phyloP scores from a whole-genome alignment of 1,284 basidiomycete species.

The Pterula multifida region DNA sequence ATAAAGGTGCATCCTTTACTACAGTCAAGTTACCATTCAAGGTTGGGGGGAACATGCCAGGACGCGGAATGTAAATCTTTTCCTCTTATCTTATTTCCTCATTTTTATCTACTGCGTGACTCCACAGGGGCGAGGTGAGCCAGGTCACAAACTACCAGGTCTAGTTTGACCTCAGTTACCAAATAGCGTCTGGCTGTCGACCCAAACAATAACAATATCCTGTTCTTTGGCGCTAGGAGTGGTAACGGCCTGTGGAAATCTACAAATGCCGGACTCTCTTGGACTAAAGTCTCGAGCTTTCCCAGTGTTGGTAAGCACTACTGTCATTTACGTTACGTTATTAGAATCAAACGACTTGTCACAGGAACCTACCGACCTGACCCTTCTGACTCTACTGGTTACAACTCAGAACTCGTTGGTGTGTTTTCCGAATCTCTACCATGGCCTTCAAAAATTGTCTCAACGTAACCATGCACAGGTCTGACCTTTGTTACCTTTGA shows the following conservation, averaged over 20 bases:
- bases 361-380: slow-evolving; percentile 44
- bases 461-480: too few relatives aligned
- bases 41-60: slow-evolving; percentile 58
- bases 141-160: neutral
- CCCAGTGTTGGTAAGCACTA: slow-evolving; percentile 34
- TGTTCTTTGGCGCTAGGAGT: slow-evolving; percentile 51
- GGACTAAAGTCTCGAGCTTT: slow-evolving; percentile 45
- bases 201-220: slow-evolving; percentile 45
- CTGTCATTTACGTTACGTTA: neutral
- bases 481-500: slow-evolving; percentile 60
- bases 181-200: slow-evolving; percentile 47
- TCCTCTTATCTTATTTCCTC: neutral
- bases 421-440: slow-evolving; percentile 2
- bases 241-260: slow-evolving; percentile 58
- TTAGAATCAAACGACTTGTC: neutral
- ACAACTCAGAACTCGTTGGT: slow-evolving; percentile 42
- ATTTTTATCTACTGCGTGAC: slow-evolving; percentile 4
- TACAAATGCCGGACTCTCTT: slow-evolving; percentile 40
- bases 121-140: slow-evolving; percentile 26
- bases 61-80: slow-evolving; percentile 33
- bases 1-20: slow-evolving; percentile 44
- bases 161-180: neutral
- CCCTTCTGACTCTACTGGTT: slow-evolving; percentile 40
- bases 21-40: slow-evolving; percentile 46
- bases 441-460: too few relatives aligned